Percentiles rank a stretch among this genome's conserved stretches.
Conservation (phyloP, 2,329 filamentous ascomycete species). For the Canariomyces notabilis region DNA sequence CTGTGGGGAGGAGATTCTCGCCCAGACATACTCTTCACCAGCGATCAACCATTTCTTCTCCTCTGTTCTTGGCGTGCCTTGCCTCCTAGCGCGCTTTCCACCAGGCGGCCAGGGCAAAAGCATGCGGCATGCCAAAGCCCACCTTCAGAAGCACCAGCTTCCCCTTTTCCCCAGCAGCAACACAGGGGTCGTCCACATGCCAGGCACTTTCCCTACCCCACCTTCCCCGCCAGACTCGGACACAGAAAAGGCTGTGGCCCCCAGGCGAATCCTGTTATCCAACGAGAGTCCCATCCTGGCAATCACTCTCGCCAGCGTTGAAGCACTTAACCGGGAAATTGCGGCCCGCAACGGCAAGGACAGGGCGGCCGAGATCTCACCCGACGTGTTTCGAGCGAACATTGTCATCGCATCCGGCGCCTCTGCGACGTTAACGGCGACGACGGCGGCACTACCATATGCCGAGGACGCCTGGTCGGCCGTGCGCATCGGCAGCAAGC, state of each 20-base stretch:
- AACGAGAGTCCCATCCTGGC: constrained; percentile 93
- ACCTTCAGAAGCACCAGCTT: constrained; percentile 55
- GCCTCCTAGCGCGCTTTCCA: constrained; percentile 79
- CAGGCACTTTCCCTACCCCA: constrained; percentile 50
- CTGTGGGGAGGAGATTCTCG: constrained; percentile 73
- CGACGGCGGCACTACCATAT: constrained; percentile 44
- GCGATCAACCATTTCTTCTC: constrained; percentile 75
- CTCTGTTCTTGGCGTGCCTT: constrained; percentile 67
- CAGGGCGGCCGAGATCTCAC: constrained; percentile 57
- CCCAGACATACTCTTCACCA: constrained; percentile 63
- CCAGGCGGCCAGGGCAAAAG: constrained; percentile 55
- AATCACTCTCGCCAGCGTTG: constrained; percentile 74
- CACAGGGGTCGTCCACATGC: constrained; percentile 32
- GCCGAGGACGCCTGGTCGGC: constrained; percentile 73
- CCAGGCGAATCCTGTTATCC: constrained; percentile 66
- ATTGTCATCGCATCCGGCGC: constrained; percentile 58
- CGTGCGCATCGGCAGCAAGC: constrained; percentile 56
- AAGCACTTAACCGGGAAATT: constrained; percentile 71
- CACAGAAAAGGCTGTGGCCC: constrained; percentile 35
- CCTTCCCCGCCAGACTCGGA: constrained; percentile 56
- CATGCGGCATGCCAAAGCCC: constrained; percentile 66
- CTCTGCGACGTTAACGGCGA: constrained; percentile 15
- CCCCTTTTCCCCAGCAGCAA: constrained; percentile 12
- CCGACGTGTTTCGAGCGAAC: constrained; percentile 83
- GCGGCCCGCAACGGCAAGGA: constrained; percentile 35